These are phyloP conservation scores for Pseudomonodictys pantanalensis DNA, from an alignment of 495 filamentous ascomycete species.

Conservation along the genomic window DNA sequence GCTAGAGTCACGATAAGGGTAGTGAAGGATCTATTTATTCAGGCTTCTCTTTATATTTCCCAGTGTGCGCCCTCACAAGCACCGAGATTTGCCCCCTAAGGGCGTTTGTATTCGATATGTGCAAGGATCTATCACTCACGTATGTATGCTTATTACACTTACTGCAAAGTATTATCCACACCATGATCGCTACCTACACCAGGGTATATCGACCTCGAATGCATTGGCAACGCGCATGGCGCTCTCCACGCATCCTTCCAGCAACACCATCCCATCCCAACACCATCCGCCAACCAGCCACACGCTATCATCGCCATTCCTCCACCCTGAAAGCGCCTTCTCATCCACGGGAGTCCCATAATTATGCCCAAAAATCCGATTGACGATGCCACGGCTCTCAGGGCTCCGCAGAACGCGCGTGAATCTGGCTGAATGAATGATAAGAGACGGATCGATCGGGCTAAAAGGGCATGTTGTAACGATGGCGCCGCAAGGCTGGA, in stretches of 20 bases:
- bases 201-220: constrained; percentile 48
- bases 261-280: constrained; percentile 63
- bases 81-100: too few species aligned
- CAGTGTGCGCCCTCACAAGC: too few species aligned
- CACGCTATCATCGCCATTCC: constrained; percentile 51
- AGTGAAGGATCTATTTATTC: too few species aligned
- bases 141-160: neutral
- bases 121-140: too few species aligned
- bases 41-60: too few species aligned
- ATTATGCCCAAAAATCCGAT: constrained; percentile 39
- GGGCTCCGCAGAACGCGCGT: constrained; percentile 42
- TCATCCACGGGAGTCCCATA: neutral
- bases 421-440: constrained; percentile 35
- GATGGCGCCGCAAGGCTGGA: constrained; percentile 35
- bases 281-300: constrained; percentile 59
- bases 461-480: constrained; percentile 39
- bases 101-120: too few species aligned
- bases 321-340: constrained; percentile 38
- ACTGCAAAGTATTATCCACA: too few species aligned
- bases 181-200: too few species aligned
- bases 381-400: constrained; percentile 37
- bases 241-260: constrained; percentile 58
- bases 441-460: constrained; percentile 22
- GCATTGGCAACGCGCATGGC: constrained; percentile 51
- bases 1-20: too few species aligned